These are phyloP conservation scores for Cairneyella variabilis DNA, from an alignment of 495 filamentous ascomycete genomes.

Conservation along the genomic window DNA sequence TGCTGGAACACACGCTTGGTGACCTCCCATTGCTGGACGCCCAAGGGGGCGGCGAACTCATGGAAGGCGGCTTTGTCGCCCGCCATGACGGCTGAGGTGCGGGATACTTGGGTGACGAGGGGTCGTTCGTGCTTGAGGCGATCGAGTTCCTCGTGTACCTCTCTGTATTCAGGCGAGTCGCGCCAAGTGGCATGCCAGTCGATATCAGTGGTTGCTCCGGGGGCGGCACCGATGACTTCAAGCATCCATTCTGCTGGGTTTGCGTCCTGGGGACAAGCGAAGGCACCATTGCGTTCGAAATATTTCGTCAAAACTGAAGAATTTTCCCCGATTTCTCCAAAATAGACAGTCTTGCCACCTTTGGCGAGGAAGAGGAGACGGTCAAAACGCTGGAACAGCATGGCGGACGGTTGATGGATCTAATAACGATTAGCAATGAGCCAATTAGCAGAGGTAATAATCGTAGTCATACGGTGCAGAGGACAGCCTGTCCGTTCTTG, in stretches of 20 bases:
- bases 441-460: neutral
- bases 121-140: slow-evolving; percentile 46
- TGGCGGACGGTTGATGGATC: slow-evolving; percentile 88
- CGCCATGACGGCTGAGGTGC: neutral
- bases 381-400: slow-evolving; percentile 89
- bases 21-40: slow-evolving; percentile 49
- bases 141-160: slow-evolving; percentile 65
- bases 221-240: slow-evolving; percentile 83
- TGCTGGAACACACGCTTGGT: slow-evolving; percentile 72
- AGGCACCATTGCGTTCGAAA: slow-evolving; percentile 70
- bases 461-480: slow-evolving; percentile 55
- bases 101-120: no score
- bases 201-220: slow-evolving; percentile 67
- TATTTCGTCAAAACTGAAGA: slow-evolving; percentile 60
- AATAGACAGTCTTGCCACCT: slow-evolving; percentile 75
- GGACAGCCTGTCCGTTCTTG: slow-evolving; percentile 76
- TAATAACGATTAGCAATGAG: neutral
- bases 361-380: slow-evolving; percentile 68
- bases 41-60: slow-evolving; percentile 55
- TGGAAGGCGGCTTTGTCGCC: slow-evolving; percentile 29
- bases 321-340: slow-evolving; percentile 69
- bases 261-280: slow-evolving; percentile 64
- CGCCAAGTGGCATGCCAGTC: slow-evolving; percentile 87
- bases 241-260: slow-evolving; percentile 98
- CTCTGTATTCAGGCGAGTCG: slow-evolving; percentile 65